A percentile compares a stretch with the other conserved stretches of the same genome.
Evolutionary conservation across 306 rosid genomes (phyloP).

Genomic region (Sophora flavescens): DNA sequence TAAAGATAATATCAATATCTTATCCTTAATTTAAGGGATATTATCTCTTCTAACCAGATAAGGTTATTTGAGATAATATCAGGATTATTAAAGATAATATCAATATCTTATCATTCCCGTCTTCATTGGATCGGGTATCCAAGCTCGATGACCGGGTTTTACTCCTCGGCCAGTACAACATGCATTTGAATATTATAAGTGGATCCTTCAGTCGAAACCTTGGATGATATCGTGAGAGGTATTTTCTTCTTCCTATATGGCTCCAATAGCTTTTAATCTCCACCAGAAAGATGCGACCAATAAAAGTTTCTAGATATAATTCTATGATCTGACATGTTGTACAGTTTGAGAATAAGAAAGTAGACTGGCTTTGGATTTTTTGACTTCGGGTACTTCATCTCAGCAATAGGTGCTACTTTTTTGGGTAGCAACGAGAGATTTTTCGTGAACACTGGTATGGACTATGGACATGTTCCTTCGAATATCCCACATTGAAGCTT

Average conservation of each 20-base stretch:
- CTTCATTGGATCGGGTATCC: too few species aligned
- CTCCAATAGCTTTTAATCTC: slow-evolving; percentile 83
- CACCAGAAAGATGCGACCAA: slow-evolving; percentile 87
- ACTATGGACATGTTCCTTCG: slow-evolving; percentile 82
- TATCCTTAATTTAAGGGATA: too few species aligned
- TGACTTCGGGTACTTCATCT: slow-evolving; percentile 86
- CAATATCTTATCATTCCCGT: too few species aligned
- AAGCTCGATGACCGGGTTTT: too few species aligned
- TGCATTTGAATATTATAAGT: slow-evolving; percentile 66
- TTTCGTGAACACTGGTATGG: slow-evolving; percentile 63
- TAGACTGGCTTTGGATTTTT: slow-evolving; percentile 77
- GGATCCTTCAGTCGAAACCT: slow-evolving; percentile 66
- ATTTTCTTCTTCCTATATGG: slow-evolving; percentile 70
- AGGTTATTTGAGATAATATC: too few species aligned
- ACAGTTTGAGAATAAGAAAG: slow-evolving; percentile 96
- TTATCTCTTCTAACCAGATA: too few species aligned
- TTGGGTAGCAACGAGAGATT: slow-evolving; percentile 70
- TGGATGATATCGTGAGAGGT: slow-evolving; percentile 74
- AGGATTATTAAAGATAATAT: too few species aligned
- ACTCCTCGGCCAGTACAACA: too few species aligned
- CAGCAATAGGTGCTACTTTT: slow-evolving; percentile 63
- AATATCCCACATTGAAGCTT: slow-evolving; percentile 95
- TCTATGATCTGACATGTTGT: slow-evolving; percentile 59
- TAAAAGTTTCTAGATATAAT: slow-evolving; percentile 87
- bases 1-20: too few species aligned